These are phyloP conservation scores for Parachaetomium inaequale DNA, from an alignment of 495 filamentous ascomycete species.

Conservation along the genomic window DNA sequence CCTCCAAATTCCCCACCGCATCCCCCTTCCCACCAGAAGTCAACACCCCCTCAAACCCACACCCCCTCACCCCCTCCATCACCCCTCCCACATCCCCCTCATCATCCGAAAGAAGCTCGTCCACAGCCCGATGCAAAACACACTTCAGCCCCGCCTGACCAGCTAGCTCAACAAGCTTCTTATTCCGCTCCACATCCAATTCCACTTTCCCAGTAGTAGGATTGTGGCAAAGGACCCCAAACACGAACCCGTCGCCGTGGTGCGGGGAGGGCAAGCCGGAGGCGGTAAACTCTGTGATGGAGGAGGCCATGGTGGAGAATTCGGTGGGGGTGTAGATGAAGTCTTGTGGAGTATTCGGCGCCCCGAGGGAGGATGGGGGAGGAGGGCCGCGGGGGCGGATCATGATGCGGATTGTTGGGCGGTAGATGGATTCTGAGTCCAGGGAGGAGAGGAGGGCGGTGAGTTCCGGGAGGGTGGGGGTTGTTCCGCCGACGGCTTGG, in stretches of 20 bases:
- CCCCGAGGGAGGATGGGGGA: background rate
- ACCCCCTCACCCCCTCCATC: conserved; percentile 25
- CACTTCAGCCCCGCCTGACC: conserved; percentile 20
- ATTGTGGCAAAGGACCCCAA: conserved; percentile 32
- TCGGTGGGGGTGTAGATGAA: conserved; percentile 41
- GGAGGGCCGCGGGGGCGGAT: conserved; percentile 42
- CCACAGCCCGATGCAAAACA: conserved; percentile 44
- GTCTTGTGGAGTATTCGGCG: conserved; percentile 21
- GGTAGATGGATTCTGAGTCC: conserved; percentile 18
- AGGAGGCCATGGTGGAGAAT: conserved; percentile 28
- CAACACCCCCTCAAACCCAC: conserved; percentile 39
- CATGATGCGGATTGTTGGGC: conserved; percentile 40
- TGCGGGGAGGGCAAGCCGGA: conserved; percentile 23
- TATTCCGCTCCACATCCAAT: conserved; percentile 29
- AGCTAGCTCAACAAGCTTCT: conserved; percentile 27
- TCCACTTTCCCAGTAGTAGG: conserved; percentile 3
- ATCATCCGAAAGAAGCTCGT: conserved; percentile 30
- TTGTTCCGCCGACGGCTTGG: conserved; percentile 36
- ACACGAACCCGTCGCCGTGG: conserved; percentile 46
- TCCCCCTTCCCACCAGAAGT: conserved; percentile 41
- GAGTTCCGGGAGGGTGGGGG: conserved; percentile 32
- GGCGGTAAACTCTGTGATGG: conserved; percentile 30
- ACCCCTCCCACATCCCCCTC: conserved; percentile 20
- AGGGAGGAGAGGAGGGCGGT: conserved; percentile 11
- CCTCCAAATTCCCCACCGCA: conserved; percentile 28